Percentiles rank a stretch among this genome's conserved stretches.
phyloP scores from a whole-genome alignment of 768 basidiomycete genomes.

The Tricholoma hemisulphureum region DNA sequence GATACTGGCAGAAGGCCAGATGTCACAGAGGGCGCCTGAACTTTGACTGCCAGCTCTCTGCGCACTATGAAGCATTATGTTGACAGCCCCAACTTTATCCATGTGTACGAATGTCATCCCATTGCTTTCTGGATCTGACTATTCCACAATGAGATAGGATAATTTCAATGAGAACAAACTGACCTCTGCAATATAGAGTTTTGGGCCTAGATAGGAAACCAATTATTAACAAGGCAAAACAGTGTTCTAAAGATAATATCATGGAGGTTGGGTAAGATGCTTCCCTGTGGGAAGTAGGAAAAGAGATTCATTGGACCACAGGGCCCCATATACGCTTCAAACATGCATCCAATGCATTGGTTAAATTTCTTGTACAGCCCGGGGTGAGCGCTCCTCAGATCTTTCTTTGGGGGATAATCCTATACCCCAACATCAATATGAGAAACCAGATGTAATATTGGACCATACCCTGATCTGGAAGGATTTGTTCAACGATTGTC shows the following conservation, averaged over 20 bases:
- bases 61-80: constrained; percentile 5
- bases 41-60: not conserved
- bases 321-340: not conserved
- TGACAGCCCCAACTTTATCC: constrained; percentile 9
- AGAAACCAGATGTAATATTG: not conserved
- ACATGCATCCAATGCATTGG: not conserved
- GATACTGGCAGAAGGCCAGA: not conserved
- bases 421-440: not conserved
- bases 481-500: not conserved
- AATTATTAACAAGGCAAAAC: not conserved
- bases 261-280: not conserved
- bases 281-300: not conserved
- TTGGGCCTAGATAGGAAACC: not conserved
- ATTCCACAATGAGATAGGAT: not conserved
- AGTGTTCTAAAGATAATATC: not conserved
- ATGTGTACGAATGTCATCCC: constrained; percentile 7
- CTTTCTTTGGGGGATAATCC: not conserved
- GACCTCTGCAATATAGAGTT: not conserved
- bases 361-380: not conserved
- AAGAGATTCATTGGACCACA: not conserved
- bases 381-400: not conserved
- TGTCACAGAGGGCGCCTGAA: constrained; percentile 3
- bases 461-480: not conserved
- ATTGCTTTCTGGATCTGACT: not conserved
- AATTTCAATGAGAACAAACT: not conserved